Conservation (phyloP, 1,284 basidiomycete species). For the Schizophyllum amplum region DNA sequence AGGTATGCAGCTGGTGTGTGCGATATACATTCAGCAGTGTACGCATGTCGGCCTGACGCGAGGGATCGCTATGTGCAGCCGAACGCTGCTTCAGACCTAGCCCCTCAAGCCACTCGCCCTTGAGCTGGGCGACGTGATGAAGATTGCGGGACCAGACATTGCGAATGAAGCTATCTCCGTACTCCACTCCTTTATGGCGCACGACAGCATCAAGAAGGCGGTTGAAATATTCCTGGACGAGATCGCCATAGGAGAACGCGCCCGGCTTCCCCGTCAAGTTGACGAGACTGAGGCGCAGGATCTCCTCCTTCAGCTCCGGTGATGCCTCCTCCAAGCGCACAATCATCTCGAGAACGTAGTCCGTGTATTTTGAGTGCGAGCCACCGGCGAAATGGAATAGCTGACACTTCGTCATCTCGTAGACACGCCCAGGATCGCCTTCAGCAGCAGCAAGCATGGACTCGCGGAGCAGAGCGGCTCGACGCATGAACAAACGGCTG, state of each 20-base stretch:
- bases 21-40: constrained; percentile 13
- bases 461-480: constrained; percentile 10
- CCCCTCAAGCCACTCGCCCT: constrained; percentile 14
- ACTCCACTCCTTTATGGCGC: constrained; percentile 1
- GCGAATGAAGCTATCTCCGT: constrained; percentile 8
- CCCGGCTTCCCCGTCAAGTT: too few species aligned
- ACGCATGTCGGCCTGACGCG: constrained; percentile 15
- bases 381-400: constrained; percentile 9
- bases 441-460: background rate
- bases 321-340: constrained; percentile 5
- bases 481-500: constrained; percentile 9
- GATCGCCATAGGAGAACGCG: background rate
- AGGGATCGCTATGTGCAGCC: constrained; percentile 14
- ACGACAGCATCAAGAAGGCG: background rate
- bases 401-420: background rate
- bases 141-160: constrained; percentile 17
- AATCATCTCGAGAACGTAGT: constrained; percentile 10
- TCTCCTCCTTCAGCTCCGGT: background rate
- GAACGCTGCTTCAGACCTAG: constrained; percentile 14
- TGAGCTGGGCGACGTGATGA: constrained; percentile 16
- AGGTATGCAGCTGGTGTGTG: constrained; percentile 10
- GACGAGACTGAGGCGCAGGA: background rate
- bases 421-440: background rate
- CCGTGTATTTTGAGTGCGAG: constrained; percentile 8
- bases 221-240: background rate